Evolutionary conservation across 1,139 yeast species (phyloP), one percentile per base, ranked within the genome.

Genomic region (Blastobotrys serpentis): DNA sequence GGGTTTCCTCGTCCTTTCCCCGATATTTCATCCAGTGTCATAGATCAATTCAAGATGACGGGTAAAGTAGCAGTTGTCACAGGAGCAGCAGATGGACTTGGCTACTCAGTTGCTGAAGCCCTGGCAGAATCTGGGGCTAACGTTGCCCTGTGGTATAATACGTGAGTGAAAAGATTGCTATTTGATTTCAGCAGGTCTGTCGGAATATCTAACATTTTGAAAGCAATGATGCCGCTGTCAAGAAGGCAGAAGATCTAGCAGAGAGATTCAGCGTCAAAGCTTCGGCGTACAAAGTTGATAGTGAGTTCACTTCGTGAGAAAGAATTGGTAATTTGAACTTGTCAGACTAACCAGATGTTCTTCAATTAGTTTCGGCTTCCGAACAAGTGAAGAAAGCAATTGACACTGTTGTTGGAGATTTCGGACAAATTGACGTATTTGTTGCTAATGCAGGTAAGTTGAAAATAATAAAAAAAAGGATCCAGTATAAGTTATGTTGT

Each of bases 81-180:
- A 7, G 90, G 90, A 14, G 81, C 86, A 1, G 78, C 85, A 10
- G 74, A 80, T 26, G 90, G 89, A n/a, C 82, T 84, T 53, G 89
- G 89, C 1, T 73, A 71, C 52, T 86, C 84, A 5, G 82, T 82
- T 25, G 87, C 88, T 33, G 79, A 77, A 56, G 86, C 84, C 0
- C 80, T 74, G 56, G 85, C 87, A 22, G 86, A 82, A 63, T 85
- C 86, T 1, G 89, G 88, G 41, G 88, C 88, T 4, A 82, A 80
- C 55, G 80, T 84, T 25, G 85, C 44, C 21, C 34, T 52, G 11
- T 47, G 47, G 29, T 52, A 53, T 39, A 34, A 45, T 23, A 34
- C 34, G 23, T 42, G 38, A 16, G 39, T 79, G n/a, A n/a, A n/a
- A n/a, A n/a, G n/a, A n/a, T n/a, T n/a, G n/a, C n/a, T n/a, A n/a